Percentiles rank a stretch among this genome's conserved stretches.
Conservation (phyloP, 176 grass and related monocot species). For the Ananas comosus region DNA sequence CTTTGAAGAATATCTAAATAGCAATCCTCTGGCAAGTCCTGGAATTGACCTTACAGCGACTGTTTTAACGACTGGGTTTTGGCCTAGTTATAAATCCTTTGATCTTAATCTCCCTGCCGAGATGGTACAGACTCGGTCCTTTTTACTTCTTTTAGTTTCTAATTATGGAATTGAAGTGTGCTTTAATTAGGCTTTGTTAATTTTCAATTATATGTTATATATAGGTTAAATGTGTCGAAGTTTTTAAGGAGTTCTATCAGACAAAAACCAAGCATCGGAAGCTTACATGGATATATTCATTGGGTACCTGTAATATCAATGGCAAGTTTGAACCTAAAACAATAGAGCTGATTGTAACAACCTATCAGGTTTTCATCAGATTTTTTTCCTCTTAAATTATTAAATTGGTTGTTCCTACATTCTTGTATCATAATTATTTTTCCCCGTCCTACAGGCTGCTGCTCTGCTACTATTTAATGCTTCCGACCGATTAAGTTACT, state of each 20-base stretch:
- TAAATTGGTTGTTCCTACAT: not conserved
- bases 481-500: constrained; percentile 66
- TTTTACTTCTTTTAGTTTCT: not conserved
- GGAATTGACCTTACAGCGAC: constrained; percentile 84
- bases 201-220: constrained; percentile 7
- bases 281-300: constrained; percentile 97
- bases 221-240: constrained; percentile 91
- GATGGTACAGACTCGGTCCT: constrained; percentile 50
- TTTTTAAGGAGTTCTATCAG: constrained; percentile 86
- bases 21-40: constrained; percentile 42
- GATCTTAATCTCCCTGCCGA: constrained; percentile 96
- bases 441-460: constrained; percentile 49
- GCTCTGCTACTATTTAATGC: constrained; percentile 81
- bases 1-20: constrained; percentile 67
- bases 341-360: constrained; percentile 85
- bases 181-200: not conserved
- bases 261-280: constrained; percentile 94
- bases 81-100: constrained; percentile 96
- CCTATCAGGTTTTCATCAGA: constrained; percentile 52
- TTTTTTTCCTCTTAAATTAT: not conserved
- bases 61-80: constrained; percentile 94
- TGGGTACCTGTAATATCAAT: constrained; percentile 86
- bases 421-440: not conserved
- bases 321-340: constrained; percentile 69
- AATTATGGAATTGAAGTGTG: not conserved